Base-by-base conservation (phyloP, 2,329 filamentous ascomycete genomes). In the Cryphonectria naterciae region DNA sequence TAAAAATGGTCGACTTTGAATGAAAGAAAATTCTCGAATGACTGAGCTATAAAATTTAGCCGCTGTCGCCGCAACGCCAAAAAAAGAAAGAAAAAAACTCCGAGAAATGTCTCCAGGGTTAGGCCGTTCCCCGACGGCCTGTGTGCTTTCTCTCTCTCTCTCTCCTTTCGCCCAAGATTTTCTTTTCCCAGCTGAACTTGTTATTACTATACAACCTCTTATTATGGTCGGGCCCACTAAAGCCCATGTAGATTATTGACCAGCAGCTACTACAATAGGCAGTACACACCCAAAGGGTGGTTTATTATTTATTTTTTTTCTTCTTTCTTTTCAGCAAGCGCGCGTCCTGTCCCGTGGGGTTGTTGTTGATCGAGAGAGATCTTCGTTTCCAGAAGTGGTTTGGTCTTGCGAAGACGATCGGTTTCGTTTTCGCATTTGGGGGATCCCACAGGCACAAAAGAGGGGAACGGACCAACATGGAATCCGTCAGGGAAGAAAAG, bases 41-140 rank as follows among this genome's bases (percentile, higher is more conserved):
- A 37, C 0, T 37, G 37, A 37, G 37, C 10, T 37, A 37, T 10
- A 37, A 37, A 4, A 37, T 37, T 37, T 7, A 37, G 37, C 37
- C 37, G 37, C 37, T 11, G 37, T 10, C 37, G 37, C 37, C 37
- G 37, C 37, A 39, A 11, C 11, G 10, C 37, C 37, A 39, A 1
- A 43, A 43, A 43, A 17, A 43, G 4, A 43, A 17, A 17, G 4
- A 43, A 13, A 43, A 17, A 17, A 43, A 2, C 2, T 19, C 46
- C 49, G 49, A 25, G 49, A 54, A 54, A 54, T 54, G 49, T 54
- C 49, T 54, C 49, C 49, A 54, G n/a, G 11, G 49, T 54, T 54
- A 25, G 10, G 49, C 49, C 49, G 46, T 54, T 17, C 11, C 11
- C 49, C 49, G 49, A 54, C 49, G n/a, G 8, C 1, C 32, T 32